Conservation (phyloP, 306 rosid genomes). For the Glycine tomentella region DNA sequence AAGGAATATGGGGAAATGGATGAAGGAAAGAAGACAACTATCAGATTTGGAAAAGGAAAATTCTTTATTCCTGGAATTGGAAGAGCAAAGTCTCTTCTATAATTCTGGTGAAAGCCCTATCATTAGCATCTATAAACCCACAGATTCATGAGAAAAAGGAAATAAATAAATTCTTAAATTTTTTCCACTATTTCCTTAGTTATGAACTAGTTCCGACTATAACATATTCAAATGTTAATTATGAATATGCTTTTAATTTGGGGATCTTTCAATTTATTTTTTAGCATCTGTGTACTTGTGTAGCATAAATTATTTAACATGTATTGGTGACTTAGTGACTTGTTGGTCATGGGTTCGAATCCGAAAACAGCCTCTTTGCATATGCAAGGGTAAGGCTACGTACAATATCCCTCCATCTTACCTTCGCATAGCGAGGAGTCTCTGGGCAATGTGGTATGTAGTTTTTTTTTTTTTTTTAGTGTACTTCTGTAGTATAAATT, state of each 20-base stretch:
- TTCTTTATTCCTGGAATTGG: neutral
- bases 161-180: neutral
- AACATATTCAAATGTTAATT: neutral
- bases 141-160: neutral
- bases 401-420: too few relatives aligned
- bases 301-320: neutral
- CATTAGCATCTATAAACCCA: neutral
- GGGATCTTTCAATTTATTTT: neutral
- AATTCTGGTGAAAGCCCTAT: neutral
- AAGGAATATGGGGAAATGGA: neutral
- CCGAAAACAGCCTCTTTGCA: too few relatives aligned
- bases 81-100: neutral
- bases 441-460: too few relatives aligned
- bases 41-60: neutral
- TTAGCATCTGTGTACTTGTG: neutral
- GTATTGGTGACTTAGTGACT: too few relatives aligned
- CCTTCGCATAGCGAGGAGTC: too few relatives aligned
- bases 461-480: too few relatives aligned
- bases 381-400: too few relatives aligned
- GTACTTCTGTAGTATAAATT: too few relatives aligned
- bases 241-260: conserved; percentile 1
- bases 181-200: neutral
- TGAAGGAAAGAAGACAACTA: neutral
- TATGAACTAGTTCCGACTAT: neutral
- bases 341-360: too few relatives aligned